Percentiles rank a stretch among this genome's conserved stretches.
phyloP scores from a whole-genome alignment of 768 basidiomycete genomes.

The Crassisporium funariophilum region DNA sequence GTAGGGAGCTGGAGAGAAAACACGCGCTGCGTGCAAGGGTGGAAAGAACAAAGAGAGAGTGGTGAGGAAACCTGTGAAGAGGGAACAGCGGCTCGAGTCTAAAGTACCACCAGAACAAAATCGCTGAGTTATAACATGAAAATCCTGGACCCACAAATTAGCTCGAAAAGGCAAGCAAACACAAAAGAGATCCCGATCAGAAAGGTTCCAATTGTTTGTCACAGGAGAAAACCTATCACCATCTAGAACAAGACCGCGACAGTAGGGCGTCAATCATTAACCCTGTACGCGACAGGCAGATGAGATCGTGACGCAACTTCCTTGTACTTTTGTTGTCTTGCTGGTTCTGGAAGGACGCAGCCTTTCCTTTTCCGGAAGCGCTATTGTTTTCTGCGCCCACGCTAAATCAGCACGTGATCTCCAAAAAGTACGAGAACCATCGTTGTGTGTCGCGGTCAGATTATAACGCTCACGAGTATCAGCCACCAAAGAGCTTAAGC shows the following conservation, averaged over 20 bases:
- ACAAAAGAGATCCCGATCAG: conserved; percentile 22
- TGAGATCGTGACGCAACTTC: background rate
- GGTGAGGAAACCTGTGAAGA: conserved; percentile 11
- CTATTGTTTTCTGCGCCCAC: conserved; percentile 17
- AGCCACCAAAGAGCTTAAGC: too few species aligned
- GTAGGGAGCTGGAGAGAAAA: too few species aligned
- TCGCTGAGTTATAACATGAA: conserved; percentile 20
- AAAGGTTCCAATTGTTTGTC: background rate
- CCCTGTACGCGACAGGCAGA: too few species aligned
- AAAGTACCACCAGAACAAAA: conserved; percentile 1
- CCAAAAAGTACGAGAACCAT: too few species aligned
- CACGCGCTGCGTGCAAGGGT: too few species aligned
- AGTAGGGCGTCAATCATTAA: too few species aligned
- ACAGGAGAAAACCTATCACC: too few species aligned
- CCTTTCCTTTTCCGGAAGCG: conserved; percentile 10
- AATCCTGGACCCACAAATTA: conserved; percentile 35
- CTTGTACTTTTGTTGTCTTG: conserved; percentile 13
- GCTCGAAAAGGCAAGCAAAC: conserved; percentile 17
- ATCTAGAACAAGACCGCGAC: too few species aligned
- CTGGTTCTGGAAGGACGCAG: too few species aligned
- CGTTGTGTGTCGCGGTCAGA: background rate
- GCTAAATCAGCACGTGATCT: conserved; percentile 14
- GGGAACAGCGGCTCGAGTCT: conserved; percentile 8
- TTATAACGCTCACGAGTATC: too few species aligned
- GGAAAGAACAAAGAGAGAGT: conserved; percentile 11